phyloP scores from a whole-genome alignment of 225 moss, liverwort and hornwort genomes.

The Marchantia polymorpha region DNA sequence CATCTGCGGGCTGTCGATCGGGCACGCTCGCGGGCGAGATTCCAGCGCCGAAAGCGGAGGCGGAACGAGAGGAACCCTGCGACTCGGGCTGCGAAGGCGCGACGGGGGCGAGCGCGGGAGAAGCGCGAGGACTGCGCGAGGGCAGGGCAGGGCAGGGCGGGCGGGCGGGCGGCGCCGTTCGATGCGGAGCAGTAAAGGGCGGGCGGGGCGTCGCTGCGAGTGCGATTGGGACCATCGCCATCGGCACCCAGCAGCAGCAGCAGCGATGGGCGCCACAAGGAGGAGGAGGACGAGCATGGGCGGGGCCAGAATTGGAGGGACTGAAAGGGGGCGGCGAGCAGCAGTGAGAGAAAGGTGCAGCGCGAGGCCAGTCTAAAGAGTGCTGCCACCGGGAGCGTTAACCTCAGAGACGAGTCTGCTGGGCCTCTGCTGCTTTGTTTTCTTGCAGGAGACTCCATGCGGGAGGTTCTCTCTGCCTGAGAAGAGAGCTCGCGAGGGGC shows the following conservation, averaged over 20 bases:
- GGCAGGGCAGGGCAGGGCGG: not conserved
- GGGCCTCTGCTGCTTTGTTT: conserved; percentile 1
- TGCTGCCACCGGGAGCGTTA: not conserved
- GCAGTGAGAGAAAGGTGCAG: not conserved
- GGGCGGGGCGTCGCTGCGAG: not conserved
- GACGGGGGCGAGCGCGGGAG: not conserved
- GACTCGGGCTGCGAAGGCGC: not conserved
- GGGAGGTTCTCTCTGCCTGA: not conserved
- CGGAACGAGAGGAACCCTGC: not conserved
- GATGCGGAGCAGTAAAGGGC: not conserved
- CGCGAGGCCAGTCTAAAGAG: not conserved
- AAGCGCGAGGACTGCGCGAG: too few relatives aligned
- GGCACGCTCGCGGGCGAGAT: too few relatives aligned
- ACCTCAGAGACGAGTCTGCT: not conserved
- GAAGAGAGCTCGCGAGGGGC: not conserved
- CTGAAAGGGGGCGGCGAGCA: not conserved
- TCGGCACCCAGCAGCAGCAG: not conserved
- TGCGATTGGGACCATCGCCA: not conserved
- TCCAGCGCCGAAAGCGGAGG: too few relatives aligned
- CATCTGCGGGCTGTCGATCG: too few relatives aligned
- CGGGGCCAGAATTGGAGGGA: not conserved
- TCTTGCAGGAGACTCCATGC: conserved; percentile 11
- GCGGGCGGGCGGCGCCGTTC: not conserved
- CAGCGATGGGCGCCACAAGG: not conserved
- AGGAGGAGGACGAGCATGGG: not conserved